A percentile compares a stretch with the other conserved stretches of the same genome.
Conservation (phyloP, 1,284 basidiomycete genomes). For the Boletus sp. region DNA sequence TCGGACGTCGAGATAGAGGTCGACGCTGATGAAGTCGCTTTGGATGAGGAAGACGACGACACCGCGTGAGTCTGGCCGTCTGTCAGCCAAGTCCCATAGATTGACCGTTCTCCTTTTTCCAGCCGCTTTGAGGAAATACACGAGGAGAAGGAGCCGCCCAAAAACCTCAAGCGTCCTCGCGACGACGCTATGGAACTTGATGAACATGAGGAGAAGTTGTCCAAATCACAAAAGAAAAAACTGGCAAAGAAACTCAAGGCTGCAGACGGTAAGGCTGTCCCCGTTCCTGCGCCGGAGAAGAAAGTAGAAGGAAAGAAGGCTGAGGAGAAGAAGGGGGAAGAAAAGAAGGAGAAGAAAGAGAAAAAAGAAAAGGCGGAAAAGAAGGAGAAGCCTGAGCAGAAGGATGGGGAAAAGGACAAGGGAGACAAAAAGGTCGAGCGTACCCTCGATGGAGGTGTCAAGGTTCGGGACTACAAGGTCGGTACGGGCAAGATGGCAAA, state of each 20-base stretch:
- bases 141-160: constrained; percentile 21
- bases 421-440: constrained; percentile 39
- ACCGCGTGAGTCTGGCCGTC: constrained; percentile 36
- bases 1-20: constrained; percentile 76
- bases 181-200: constrained; percentile 49
- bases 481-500: constrained; percentile 85
- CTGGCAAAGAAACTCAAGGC: constrained; percentile 72
- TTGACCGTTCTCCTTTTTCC: constrained; percentile 1
- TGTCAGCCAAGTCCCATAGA: not conserved
- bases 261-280: constrained; percentile 54
- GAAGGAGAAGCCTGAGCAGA: constrained; percentile 33
- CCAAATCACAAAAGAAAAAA: constrained; percentile 64
- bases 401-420: constrained; percentile 34
- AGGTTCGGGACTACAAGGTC: constrained; percentile 73
- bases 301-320: constrained; percentile 38
- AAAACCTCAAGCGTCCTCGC: constrained; percentile 56
- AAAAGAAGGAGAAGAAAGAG: constrained; percentile 33
- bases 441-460: constrained; percentile 69
- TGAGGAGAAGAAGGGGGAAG: constrained; percentile 37
- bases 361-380: constrained; percentile 41
- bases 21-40: constrained; percentile 53
- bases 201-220: constrained; percentile 38
- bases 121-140: constrained; percentile 69
- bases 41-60: constrained; percentile 50
- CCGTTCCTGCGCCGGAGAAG: constrained; percentile 36